Evolutionary conservation across 345 rosid species (phyloP).

Genomic region (Rhizophora apiculata): DNA sequence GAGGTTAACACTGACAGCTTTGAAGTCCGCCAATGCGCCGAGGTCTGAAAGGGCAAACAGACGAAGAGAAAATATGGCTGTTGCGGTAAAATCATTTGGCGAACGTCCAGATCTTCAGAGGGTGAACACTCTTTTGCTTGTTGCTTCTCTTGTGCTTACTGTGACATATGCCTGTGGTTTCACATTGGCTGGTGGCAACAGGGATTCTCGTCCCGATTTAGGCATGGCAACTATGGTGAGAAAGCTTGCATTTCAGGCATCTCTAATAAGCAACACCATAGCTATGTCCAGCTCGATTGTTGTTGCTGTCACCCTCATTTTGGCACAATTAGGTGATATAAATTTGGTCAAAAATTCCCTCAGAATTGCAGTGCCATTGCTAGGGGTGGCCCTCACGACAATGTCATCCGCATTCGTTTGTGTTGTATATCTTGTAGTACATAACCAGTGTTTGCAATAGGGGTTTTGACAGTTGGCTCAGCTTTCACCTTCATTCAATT

Average conservation of each 20-base stretch:
- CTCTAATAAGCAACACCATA: slow-evolving; percentile 5
- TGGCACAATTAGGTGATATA: background rate
- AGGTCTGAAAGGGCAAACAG: background rate
- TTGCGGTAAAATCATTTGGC: too few species aligned
- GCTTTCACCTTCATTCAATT: background rate
- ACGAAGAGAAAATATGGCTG: background rate
- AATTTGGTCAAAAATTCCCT: background rate
- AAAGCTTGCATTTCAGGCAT: slow-evolving; percentile 6
- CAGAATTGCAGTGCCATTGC: background rate
- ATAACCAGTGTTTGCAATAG: background rate
- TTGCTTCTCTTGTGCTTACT: slow-evolving; percentile 5
- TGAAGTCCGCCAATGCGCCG: too few species aligned
- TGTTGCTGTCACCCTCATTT: slow-evolving; percentile 7
- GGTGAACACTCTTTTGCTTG: background rate
- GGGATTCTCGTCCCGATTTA: background rate
- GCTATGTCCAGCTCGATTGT: slow-evolving; percentile 11
- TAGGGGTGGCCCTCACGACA: slow-evolving; percentile 10
- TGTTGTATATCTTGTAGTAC: slow-evolving; percentile 6
- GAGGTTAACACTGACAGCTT: too few species aligned
- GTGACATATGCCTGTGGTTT: slow-evolving; percentile 19
- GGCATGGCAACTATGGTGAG: slow-evolving; percentile 8
- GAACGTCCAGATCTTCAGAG: background rate
- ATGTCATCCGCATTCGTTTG: slow-evolving; percentile 17
- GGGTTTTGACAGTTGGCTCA: slow-evolving; percentile 1
- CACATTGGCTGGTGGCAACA: slow-evolving; percentile 16